Conservation (phyloP, 169 alveolate species). For the Blepharisma undulans region DNA sequence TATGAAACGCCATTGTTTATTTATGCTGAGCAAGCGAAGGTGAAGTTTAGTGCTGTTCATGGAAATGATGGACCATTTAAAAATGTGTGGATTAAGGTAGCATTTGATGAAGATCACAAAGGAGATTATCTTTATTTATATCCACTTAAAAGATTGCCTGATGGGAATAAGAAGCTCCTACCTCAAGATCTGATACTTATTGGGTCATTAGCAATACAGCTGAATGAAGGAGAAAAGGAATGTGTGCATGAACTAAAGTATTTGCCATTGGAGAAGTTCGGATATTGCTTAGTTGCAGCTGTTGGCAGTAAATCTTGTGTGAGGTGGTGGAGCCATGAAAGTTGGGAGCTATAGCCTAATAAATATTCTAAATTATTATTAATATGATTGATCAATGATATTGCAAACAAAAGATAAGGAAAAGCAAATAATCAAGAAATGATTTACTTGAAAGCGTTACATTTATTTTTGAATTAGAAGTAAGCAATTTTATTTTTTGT, state of each 20-base stretch:
- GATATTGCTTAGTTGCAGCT: neutral
- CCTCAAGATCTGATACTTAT: constrained; percentile 8
- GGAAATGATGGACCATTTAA: neutral
- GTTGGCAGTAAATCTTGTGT: constrained; percentile 11
- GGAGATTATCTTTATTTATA: neutral
- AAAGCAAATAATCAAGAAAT: neutral
- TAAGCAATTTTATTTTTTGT: too few species aligned
- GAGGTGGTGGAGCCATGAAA: neutral
- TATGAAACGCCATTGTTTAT: neutral
- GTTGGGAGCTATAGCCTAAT: neutral
- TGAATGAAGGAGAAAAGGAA: neutral
- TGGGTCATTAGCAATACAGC: neutral
- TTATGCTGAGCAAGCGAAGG: neutral
- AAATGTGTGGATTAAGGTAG: neutral
- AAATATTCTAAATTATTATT: neutral
- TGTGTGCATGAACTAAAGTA: neutral
- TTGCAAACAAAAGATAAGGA: neutral
- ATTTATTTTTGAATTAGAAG: too few species aligned
- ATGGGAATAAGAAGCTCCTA: neutral
- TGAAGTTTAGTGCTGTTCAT: neutral
- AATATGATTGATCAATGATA: neutral
- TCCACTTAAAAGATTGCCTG: neutral
- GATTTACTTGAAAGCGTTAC: neutral
- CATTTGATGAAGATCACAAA: neutral
- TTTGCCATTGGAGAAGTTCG: neutral